These are phyloP conservation scores for Malassezia sympodialis DNA, from an alignment of 1,284 basidiomycete genomes.

Conservation along the genomic window DNA sequence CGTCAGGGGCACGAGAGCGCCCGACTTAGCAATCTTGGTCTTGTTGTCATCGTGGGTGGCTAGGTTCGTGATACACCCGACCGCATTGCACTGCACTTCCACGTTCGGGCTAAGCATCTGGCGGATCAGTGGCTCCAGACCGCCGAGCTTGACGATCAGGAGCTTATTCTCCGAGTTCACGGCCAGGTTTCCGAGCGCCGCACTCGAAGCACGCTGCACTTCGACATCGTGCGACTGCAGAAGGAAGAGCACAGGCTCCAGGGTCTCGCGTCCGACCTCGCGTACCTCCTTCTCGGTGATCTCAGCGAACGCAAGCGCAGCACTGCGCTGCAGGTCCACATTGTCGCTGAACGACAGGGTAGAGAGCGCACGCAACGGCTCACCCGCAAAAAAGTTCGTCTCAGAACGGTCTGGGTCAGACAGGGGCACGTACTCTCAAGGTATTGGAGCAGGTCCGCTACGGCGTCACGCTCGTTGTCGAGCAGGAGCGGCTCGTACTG, in stretches of 20 bases:
- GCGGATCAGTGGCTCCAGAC: conserved; percentile 91
- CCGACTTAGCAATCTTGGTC: conserved; percentile 98
- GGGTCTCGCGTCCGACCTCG: conserved; percentile 88
- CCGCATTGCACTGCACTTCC: conserved; percentile 99
- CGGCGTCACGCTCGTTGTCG: conserved; percentile 96
- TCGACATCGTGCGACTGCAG: conserved; percentile 96
- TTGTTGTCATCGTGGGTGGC: conserved; percentile 99
- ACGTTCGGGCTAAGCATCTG: conserved; percentile 99
- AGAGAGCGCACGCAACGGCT: conserved; percentile 82
- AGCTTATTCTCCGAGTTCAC: conserved; percentile 99
- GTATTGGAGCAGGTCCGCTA: conserved; percentile 92
- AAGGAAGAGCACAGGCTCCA: conserved; percentile 95
- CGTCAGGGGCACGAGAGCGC: conserved; percentile 89
- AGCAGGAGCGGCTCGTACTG: conserved; percentile 72
- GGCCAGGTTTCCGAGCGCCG: conserved; percentile 94
- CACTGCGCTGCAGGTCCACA: conserved; percentile 94
- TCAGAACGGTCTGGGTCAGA: conserved; percentile 40
- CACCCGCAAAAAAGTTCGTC: conserved; percentile 50
- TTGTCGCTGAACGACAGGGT: conserved; percentile 98
- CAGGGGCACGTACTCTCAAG: conserved; percentile 66
- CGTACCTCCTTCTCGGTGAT: conserved; percentile 99
- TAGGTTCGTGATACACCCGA: conserved; percentile 96
- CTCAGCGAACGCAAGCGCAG: conserved; percentile 95
- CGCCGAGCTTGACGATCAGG: conserved; percentile 93
- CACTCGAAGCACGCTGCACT: conserved; percentile 93